phyloP scores from a whole-genome alignment of 352 stramenopile genomes.

The Globisporangium apiculatum region DNA sequence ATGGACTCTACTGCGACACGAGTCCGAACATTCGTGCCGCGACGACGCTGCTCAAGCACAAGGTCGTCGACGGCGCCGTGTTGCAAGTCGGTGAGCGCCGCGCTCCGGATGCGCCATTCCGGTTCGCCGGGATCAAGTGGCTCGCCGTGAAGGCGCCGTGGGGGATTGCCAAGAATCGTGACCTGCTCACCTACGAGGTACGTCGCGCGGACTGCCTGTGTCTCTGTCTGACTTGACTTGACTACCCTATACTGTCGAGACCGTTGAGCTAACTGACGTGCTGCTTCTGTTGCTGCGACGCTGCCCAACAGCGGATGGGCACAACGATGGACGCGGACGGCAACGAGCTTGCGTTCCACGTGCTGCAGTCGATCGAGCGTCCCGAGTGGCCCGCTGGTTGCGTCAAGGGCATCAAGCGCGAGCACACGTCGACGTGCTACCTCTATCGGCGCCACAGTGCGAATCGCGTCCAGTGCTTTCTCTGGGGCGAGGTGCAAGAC shows the following conservation, averaged over 20 bases:
- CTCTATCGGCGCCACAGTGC: slow-evolving; percentile 23
- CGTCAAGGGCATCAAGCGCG: slow-evolving; percentile 41
- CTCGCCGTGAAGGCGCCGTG: slow-evolving; percentile 22
- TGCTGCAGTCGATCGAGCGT: slow-evolving; percentile 53
- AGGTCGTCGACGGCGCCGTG: slow-evolving; percentile 25
- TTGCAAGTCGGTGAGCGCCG: slow-evolving; percentile 23
- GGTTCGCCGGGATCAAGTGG: slow-evolving; percentile 48
- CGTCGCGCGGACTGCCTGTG: background rate
- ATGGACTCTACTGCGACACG: slow-evolving; percentile 35
- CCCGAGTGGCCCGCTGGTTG: slow-evolving; percentile 38
- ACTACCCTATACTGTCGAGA: too few relatives aligned
- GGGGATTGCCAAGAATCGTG: slow-evolving; percentile 18
- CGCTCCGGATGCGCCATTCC: slow-evolving; percentile 23
- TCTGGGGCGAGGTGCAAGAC: slow-evolving; percentile 20
- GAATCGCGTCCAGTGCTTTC: slow-evolving; percentile 31
- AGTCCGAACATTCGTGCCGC: slow-evolving; percentile 26
- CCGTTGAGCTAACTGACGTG: too few relatives aligned
- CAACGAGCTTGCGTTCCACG: slow-evolving; percentile 42
- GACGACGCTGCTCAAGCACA: slow-evolving; percentile 27
- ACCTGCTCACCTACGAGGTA: slow-evolving; percentile 35
- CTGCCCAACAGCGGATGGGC: slow-evolving; percentile 25
- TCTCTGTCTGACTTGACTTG: too few relatives aligned
- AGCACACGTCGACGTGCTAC: slow-evolving; percentile 40
- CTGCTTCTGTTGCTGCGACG: background rate
- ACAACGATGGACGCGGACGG: slow-evolving; percentile 37